A percentile compares a stretch with the other conserved stretches of the same genome.
Evolutionary conservation across 73 alveolate species (phyloP).

Genomic region (Durusdinium trenchii): DNA sequence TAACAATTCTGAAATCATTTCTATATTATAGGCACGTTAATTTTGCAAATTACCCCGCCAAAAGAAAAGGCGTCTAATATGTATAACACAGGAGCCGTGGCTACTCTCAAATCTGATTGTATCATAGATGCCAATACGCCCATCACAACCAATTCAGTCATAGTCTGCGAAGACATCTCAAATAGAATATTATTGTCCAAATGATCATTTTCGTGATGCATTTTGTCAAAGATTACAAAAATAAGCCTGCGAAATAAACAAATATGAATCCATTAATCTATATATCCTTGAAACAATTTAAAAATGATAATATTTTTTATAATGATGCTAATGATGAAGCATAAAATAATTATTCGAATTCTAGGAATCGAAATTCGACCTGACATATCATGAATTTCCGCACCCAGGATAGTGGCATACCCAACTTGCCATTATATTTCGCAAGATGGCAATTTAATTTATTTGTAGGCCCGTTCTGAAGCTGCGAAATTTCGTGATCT

Average conservation of each 20-base stretch:
- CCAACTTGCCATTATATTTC: background rate
- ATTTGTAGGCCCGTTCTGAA: background rate
- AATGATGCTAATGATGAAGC: background rate
- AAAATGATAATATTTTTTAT: no score
- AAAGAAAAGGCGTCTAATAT: background rate
- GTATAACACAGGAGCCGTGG: background rate
- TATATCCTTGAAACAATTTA: background rate
- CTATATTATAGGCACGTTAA: background rate
- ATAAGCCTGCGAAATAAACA: background rate
- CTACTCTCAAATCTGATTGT: background rate
- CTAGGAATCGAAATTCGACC: background rate
- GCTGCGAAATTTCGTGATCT: background rate
- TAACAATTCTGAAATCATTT: background rate
- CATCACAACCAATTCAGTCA: background rate
- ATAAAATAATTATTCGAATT: background rate
- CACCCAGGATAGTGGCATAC: background rate
- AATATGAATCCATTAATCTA: conserved; percentile 36
- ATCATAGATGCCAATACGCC: background rate
- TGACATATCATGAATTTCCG: background rate
- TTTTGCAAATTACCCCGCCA: background rate
- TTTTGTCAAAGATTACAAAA: background rate
- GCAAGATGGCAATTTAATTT: background rate
- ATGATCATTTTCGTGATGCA: background rate
- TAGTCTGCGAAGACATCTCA: background rate
- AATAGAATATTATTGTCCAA: background rate